These are phyloP conservation scores for Thuidium tamariscinum DNA, from an alignment of 225 moss, liverwort and hornwort species.

Conservation along the genomic window DNA sequence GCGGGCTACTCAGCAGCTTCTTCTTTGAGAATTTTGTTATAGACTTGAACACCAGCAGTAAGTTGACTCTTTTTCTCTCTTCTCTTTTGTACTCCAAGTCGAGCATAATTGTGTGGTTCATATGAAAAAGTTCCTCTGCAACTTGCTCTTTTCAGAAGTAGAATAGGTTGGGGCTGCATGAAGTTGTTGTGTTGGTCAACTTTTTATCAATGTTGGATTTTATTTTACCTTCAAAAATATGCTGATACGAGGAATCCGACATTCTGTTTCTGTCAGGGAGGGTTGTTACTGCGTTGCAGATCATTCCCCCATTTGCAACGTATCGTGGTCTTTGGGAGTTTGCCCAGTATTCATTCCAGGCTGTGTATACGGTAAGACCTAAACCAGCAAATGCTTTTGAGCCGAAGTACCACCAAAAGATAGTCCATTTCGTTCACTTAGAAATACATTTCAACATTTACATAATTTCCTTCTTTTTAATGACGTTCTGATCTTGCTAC, in stretches of 20 bases:
- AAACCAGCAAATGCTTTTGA: background rate
- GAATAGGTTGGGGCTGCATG: background rate
- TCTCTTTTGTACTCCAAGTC: background rate
- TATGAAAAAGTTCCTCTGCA: background rate
- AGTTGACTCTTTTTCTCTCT: background rate
- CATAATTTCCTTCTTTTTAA: background rate
- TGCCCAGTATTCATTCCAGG: slow-evolving; percentile 52
- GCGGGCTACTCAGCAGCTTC: slow-evolving; percentile 64
- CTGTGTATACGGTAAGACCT: slow-evolving; percentile 28
- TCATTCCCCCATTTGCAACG: slow-evolving; percentile 63
- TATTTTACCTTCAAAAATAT: background rate
- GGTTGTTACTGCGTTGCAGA: slow-evolving; percentile 49
- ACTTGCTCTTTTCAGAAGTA: background rate
- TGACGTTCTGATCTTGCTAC: background rate
- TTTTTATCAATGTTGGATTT: background rate
- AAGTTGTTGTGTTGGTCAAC: background rate
- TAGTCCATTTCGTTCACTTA: background rate
- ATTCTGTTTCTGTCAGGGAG: slow-evolving; percentile 34
- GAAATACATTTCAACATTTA: background rate
- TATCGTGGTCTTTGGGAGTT: slow-evolving; percentile 83
- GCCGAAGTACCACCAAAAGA: background rate
- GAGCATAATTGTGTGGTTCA: background rate
- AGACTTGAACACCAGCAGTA: slow-evolving; percentile 62
- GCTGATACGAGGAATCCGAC: background rate
- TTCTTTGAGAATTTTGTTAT: slow-evolving; percentile 55